Evolutionary conservation across 352 stramenopile genomes (phyloP).

Genomic region (Globisporangium echinulatum): DNA sequence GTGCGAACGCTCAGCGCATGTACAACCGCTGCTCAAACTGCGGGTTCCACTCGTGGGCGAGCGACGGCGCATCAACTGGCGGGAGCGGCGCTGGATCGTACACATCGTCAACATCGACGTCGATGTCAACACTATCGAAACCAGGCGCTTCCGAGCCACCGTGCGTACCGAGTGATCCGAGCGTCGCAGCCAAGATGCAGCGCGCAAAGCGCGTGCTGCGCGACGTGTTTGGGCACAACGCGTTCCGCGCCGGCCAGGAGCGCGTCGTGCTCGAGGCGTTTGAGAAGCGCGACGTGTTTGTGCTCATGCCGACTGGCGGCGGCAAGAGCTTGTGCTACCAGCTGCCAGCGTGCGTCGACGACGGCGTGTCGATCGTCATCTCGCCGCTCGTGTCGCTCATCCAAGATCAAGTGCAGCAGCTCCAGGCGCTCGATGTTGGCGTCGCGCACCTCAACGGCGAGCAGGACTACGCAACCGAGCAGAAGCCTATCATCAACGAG

Average conservation of each 20-base stretch:
- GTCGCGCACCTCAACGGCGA: slow-evolving; percentile 83
- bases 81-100: not conserved
- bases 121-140: slow-evolving; percentile 6
- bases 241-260: slow-evolving; percentile 94
- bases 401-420: slow-evolving; percentile 97
- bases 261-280: slow-evolving; percentile 93
- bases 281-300: slow-evolving; percentile 93
- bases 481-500: slow-evolving; percentile 83
- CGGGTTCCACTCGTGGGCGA: slow-evolving; percentile 71
- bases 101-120: not conserved
- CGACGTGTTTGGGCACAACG: slow-evolving; percentile 94
- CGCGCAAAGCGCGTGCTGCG: slow-evolving; percentile 64
- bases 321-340: slow-evolving; percentile 99
- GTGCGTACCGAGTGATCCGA: slow-evolving; percentile 39
- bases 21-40: slow-evolving; percentile 74
- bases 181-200: slow-evolving; percentile 59
- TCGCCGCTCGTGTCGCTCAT: slow-evolving; percentile 98
- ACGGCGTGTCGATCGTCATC: slow-evolving; percentile 96
- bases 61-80: slow-evolving; percentile 18
- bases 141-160: slow-evolving; percentile 16
- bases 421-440: slow-evolving; percentile 90
- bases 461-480: slow-evolving; percentile 81
- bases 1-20: slow-evolving; percentile 48
- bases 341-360: slow-evolving; percentile 82
- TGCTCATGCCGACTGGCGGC: slow-evolving; percentile 98